phyloP scores from a whole-genome alignment of 148 eudicot species.

The Vaccinium myrtillus region DNA sequence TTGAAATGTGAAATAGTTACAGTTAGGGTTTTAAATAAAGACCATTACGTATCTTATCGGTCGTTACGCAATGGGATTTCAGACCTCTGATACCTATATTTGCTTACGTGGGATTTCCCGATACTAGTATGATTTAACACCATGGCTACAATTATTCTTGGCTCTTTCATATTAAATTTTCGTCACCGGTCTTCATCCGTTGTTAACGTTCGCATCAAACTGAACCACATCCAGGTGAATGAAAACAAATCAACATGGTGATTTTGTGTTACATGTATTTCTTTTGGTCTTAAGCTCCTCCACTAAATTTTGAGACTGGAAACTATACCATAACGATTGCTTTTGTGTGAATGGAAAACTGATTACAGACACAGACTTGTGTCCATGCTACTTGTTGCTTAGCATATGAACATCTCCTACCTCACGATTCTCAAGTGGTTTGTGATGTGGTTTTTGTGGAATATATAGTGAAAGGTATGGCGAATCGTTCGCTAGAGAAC shows the following conservation, averaged over 20 bases:
- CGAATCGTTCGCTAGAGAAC: too few species aligned
- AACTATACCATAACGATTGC: not conserved
- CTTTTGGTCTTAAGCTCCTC: not conserved
- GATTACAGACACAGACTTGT: constrained; percentile 8
- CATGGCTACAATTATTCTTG: not conserved
- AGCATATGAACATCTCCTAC: not conserved
- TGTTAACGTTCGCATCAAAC: not conserved
- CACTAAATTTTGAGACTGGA: not conserved
- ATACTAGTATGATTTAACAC: too few species aligned
- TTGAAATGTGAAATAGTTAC: not conserved
- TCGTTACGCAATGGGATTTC: too few species aligned
- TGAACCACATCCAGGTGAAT: not conserved
- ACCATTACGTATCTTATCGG: too few species aligned
- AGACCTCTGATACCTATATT: too few species aligned
- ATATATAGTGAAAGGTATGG: too few species aligned
- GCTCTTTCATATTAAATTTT: not conserved
- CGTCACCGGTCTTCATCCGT: not conserved
- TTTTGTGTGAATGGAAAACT: constrained; percentile 1
- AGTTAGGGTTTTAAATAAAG: too few species aligned
- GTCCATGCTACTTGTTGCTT: constrained; percentile 8
- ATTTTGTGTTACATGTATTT: not conserved
- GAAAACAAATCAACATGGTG: not conserved
- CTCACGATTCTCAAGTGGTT: not conserved
- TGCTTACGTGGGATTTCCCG: too few species aligned
- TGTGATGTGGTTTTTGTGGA: not conserved